Evolutionary conservation across 202 grass and related monocot genomes (phyloP).

Genomic region (Panicum hallii): DNA sequence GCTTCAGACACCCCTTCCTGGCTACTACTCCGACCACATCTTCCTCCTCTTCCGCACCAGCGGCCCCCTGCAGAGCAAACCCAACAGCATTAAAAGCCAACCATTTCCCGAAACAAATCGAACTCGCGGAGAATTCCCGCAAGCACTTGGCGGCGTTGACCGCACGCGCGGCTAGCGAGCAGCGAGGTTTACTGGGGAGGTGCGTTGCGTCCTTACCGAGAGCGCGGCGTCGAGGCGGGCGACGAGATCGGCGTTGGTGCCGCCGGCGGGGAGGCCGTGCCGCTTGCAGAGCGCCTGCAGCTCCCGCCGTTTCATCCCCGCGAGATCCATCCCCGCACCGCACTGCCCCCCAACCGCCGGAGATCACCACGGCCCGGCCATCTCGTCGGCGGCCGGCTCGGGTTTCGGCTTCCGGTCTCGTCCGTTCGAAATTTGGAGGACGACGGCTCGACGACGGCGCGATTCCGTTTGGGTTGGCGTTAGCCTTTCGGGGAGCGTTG

Average conservation of each 20-base stretch:
- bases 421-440: background rate
- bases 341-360: background rate
- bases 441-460: background rate
- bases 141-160: background rate
- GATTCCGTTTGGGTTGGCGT: too few species aligned
- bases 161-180: background rate
- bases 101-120: background rate
- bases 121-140: background rate
- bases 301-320: constrained; percentile 54
- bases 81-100: background rate
- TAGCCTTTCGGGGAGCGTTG: too few species aligned
- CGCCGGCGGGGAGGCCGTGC: constrained; percentile 55
- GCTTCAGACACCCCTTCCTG: constrained; percentile 61
- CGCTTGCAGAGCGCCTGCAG: constrained; percentile 69
- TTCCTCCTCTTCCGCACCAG: background rate
- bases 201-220: constrained; percentile 22
- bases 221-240: constrained; percentile 47
- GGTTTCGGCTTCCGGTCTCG: background rate
- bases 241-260: constrained; percentile 51
- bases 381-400: background rate
- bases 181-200: background rate
- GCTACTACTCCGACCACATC: constrained; percentile 2
- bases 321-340: constrained; percentile 40
- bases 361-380: background rate
- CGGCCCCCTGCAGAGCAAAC: background rate